Evolutionary conservation across 2,329 filamentous ascomycete genomes (phyloP).

Genomic region (Xylariales sp.): DNA sequence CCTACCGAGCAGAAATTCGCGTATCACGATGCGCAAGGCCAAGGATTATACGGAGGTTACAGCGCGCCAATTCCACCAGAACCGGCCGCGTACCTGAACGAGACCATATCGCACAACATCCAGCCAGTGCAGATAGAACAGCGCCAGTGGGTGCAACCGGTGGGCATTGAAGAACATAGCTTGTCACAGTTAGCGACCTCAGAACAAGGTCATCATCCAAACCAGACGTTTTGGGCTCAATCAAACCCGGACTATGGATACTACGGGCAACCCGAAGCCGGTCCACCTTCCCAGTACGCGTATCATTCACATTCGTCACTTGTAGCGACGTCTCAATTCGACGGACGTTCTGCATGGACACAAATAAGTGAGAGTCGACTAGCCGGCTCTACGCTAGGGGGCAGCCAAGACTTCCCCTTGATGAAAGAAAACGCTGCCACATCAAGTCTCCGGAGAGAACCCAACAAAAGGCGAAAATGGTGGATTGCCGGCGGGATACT

Average conservation of each 20-base stretch:
- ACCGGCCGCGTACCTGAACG: slow-evolving; percentile 11
- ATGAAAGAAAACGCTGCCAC: slow-evolving; percentile 4
- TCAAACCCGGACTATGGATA: too few species aligned
- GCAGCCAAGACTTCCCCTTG: slow-evolving; percentile 7
- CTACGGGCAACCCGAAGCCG: too few species aligned
- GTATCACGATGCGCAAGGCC: background rate
- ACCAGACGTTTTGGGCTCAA: too few species aligned
- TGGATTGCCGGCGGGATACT: slow-evolving; percentile 13
- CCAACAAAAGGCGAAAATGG: slow-evolving; percentile 12
- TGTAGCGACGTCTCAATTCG: too few species aligned
- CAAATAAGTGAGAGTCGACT: background rate
- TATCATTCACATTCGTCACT: too few species aligned
- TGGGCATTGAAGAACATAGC: background rate
- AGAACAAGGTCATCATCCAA: too few species aligned
- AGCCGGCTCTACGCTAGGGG: background rate
- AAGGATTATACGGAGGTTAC: slow-evolving; percentile 11
- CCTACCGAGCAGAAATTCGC: slow-evolving; percentile 15
- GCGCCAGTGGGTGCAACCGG: background rate
- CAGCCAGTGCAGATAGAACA: slow-evolving; percentile 8
- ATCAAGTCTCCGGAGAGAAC: background rate
- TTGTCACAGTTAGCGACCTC: background rate
- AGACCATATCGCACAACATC: slow-evolving; percentile 12
- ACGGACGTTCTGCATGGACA: too few species aligned
- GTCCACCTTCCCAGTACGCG: too few species aligned
- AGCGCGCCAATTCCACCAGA: background rate